Evolutionary conservation across 768 basidiomycete species (phyloP), one percentile per base, ranked within the genome.

Genomic region (Xerocomellus intermedius): DNA sequence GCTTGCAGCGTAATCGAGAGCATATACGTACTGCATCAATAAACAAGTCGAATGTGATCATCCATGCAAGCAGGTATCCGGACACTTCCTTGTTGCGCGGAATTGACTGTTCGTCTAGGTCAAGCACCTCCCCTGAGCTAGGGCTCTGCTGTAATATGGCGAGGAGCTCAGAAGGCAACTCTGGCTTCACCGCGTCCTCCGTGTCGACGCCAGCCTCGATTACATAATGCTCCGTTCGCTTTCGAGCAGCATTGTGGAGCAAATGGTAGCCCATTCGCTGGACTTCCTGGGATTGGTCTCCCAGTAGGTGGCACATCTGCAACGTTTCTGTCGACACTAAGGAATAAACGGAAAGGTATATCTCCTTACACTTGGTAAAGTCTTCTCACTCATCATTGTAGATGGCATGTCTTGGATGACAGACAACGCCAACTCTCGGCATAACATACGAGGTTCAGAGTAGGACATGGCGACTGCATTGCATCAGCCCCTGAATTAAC

Each of bases 41-140:
- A 71, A 97, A 97, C 19, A 89, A 75, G 64, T 94, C 91, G 57
- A 97, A 87, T 1, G 86, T 67, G n/a, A 92, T 73, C 86, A 95
- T 90, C 94, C 94, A 97, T 2, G 80, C 82, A 9, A 97, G 79
- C n/a, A 97, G 73, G 58, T 83, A 82, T 4, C 86, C 84, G 57
- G 90, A 84, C 2, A 81, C 65, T 46, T 74, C 77, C 77, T 70
- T 59, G 53, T 60, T 65, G 56, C 47, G 58, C 6, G 45, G 26
- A 56, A 71, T 46, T 52, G 82, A 75, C 59, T 76, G 69, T 47
- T 76, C 73, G 2, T 74, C 69, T 2, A 71, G 64, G 35, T 77
- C 77, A 24, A 74, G 71, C 8, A 52, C 64, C 8, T 77, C 78
- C 5, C 73, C 75, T 0, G 73, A 65, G 9, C 73, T 63, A 24